These are phyloP conservation scores for Aureobasidium melanogenum DNA, from an alignment of 2,329 filamentous ascomycete genomes.

Conservation along the genomic window DNA sequence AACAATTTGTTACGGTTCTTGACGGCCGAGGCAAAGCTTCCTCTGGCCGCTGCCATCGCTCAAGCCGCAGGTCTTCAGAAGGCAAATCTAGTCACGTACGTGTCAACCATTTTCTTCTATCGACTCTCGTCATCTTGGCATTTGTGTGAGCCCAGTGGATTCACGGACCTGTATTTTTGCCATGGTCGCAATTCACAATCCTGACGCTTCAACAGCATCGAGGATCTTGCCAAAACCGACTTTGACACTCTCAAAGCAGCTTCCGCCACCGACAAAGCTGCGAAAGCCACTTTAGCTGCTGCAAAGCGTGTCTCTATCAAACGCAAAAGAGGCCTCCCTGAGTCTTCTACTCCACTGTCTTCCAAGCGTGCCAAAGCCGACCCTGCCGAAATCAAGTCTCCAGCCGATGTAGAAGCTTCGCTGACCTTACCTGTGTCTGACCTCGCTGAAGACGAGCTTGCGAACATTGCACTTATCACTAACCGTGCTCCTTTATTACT, in stretches of 20 bases:
- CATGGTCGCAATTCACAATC: neutral
- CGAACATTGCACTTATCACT: conserved; percentile 52
- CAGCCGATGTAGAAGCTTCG: conserved; percentile 54
- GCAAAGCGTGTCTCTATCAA: conserved; percentile 51
- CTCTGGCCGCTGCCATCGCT: conserved; percentile 45
- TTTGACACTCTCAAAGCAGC: conserved; percentile 34
- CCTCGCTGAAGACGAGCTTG: conserved; percentile 51
- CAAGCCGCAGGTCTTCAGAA: conserved; percentile 48
- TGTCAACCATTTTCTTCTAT: conserved; percentile 8
- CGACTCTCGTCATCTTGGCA: too few species aligned
- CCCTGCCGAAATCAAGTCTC: conserved; percentile 19
- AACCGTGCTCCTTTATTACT: conserved; percentile 77
- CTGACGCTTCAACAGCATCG: conserved; percentile 25
- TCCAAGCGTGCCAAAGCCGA: conserved; percentile 18
- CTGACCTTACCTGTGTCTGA: conserved; percentile 49
- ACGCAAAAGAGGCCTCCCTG: conserved; percentile 29
- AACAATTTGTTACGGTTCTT: conserved; percentile 45
- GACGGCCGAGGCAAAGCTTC: conserved; percentile 48
- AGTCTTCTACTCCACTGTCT: conserved; percentile 16
- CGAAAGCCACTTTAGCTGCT: conserved; percentile 49
- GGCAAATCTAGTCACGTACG: conserved; percentile 44
- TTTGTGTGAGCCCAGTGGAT: too few species aligned
- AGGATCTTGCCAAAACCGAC: conserved; percentile 42
- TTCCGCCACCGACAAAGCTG: conserved; percentile 44
- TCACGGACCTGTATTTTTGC: too few species aligned